phyloP scores from a whole-genome alignment of 495 filamentous ascomycete species.

The Aspergillus sclerotioniger region DNA sequence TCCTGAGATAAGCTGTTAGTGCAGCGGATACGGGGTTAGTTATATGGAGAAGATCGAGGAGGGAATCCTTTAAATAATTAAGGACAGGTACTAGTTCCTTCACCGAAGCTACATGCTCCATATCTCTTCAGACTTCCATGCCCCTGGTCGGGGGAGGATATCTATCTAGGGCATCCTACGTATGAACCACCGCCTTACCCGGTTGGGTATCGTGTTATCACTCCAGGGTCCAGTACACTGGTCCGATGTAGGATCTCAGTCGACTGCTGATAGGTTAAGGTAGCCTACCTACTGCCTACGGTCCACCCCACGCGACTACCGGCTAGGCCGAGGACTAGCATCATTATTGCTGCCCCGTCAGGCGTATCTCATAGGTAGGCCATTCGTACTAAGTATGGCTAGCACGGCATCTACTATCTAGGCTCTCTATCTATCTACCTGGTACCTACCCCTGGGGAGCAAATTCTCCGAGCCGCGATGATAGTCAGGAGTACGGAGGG shows the following conservation, averaged over 20 bases:
- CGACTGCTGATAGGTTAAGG: not conserved
- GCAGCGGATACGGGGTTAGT: not conserved
- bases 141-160: no score
- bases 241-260: not conserved
- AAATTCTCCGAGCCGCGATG: no score
- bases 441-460: no score
- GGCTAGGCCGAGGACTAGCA: no score
- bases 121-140: not conserved
- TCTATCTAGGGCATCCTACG: no score
- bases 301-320: not conserved
- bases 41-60: not conserved
- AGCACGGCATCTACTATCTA: no score
- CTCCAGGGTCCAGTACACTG: not conserved
- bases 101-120: not conserved
- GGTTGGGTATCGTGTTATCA: not conserved
- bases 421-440: no score
- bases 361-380: no score
- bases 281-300: no score
- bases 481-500: no score
- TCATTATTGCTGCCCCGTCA: no score
- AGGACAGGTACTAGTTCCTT: not conserved
- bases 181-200: not conserved
- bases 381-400: no score
- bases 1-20: not conserved
- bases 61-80: not conserved